Evolutionary conservation across 2,329 filamentous ascomycete genomes (phyloP), one percentile per base, ranked within the genome.

Genomic region (Hymenoscyphus repandus): DNA sequence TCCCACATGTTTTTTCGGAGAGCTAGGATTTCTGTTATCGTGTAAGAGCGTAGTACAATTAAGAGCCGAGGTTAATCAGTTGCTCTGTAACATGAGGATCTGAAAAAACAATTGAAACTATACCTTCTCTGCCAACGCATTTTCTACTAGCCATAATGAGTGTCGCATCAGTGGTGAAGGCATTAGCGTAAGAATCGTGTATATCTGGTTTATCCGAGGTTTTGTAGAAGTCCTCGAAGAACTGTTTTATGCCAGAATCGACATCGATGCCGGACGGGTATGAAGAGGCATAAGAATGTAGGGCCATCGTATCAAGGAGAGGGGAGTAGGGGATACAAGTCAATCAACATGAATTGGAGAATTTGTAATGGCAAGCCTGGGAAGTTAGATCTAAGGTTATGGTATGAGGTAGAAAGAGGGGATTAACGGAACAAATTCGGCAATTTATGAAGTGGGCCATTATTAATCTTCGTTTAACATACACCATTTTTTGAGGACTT

Each of bases 171-270:
- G 66, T 50, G 0, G 76, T 74, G 55, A 78, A 78, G 18, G 64
- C 66, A 6, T 70, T 63, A 2, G 71, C 69, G 55, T 79, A 80
- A 52, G 68, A 60, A 9, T 74, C 70, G 57, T 79, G 74, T 12
- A 70, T 72, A 44, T 68, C 68, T 2, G 74, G 74, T 12, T 47
- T 58, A 50, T 65, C 63, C 54, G 83, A 80, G 9, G 52, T 58
- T 54, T 84, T 79, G 68, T 79, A 91, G 2, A 79, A 74, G 43
- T 83, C 89, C 65, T 91, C 87, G 72, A 86, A 90, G 58, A 85
- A 77, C 64, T 78, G 77, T 27, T 70, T 69, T 62, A 82, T 86
- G 59, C 85, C 75, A 61, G 77, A 72, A 50, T 85, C 71, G 44
- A 86, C 36, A 9, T 48, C 17, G 30, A 51, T 49, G 6, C 45